Evolutionary conservation across 225 moss, liverwort and hornwort species (phyloP), one percentile per base, ranked within the genome.

Genomic region (Pseudisothecium myosuroides): DNA sequence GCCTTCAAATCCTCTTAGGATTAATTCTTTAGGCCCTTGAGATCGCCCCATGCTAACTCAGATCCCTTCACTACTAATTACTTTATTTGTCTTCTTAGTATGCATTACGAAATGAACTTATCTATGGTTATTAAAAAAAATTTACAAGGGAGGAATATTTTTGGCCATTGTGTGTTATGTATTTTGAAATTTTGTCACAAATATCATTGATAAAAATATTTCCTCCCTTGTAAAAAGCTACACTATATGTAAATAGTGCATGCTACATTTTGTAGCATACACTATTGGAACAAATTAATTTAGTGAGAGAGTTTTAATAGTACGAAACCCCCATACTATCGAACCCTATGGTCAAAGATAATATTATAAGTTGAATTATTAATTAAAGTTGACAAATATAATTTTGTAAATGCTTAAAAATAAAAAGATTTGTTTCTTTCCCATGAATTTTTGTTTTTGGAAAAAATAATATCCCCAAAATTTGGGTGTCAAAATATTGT

Each of bases 131-230:
- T 36, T 50, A 4, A 34, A 21, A 76, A 0, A 21, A 76, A 0
- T 32, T 34, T 52, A 14, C 0, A 50, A 32, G 2, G 13, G 13
- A 75, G 2, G 11, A 49, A 19, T 75, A 31, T 6, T 75, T 75
- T 11, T 31, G 4, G 1, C 7, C 20, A 31, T 32, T 0, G 7
- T 0, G 50, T 32, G 1, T 6, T 75, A 2, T 76, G 0, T 1
- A 76, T 20, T 50, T 76, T 22, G 4, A 21, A 76, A 76, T 50
- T 21, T 49, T 19, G 49, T 75, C 0, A 45, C 10, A 45, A 45
- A 28, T 45, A 6, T 31, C 20, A 32, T 7, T 7, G 12, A 1
- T 7, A 20, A 18, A 74, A 75, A 49, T 20, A 75, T 11, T 29
- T n/a, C 18, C 1, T 32, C 19, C 24, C 2, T 31, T 32, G 1